These are phyloP conservation scores for Candida namnaoensis DNA, from an alignment of 805 yeast genomes.

Conservation along the genomic window DNA sequence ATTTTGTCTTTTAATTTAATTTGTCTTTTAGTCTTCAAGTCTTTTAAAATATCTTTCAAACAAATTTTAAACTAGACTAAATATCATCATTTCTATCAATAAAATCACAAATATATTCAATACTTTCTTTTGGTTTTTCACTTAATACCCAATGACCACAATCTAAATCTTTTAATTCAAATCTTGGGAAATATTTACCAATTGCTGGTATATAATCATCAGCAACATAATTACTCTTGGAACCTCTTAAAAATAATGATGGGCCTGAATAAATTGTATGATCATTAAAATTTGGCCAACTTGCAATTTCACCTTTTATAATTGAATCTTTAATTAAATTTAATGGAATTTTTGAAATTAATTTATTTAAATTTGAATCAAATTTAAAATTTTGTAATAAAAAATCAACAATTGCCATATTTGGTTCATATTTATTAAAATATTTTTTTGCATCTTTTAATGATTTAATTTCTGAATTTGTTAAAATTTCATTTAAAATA, in stretches of 20 bases:
- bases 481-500: slow-evolving; percentile 48
- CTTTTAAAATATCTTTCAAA: too few species aligned
- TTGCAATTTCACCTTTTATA: slow-evolving; percentile 56
- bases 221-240: slow-evolving; percentile 66
- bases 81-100: slow-evolving; percentile 36
- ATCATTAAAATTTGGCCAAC: slow-evolving; percentile 64
- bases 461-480: slow-evolving; percentile 25
- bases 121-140: slow-evolving; percentile 76
- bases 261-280: slow-evolving; percentile 59
- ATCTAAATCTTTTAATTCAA: slow-evolving; percentile 64
- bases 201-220: slow-evolving; percentile 73
- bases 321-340: slow-evolving; percentile 58
- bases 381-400: slow-evolving; percentile 59
- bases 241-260: slow-evolving; percentile 71
- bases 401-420: slow-evolving; percentile 61
- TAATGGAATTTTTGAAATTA: slow-evolving; percentile 50
- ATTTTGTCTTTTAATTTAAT: too few species aligned
- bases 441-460: slow-evolving; percentile 62
- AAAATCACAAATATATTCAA: slow-evolving; percentile 53
- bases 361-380: slow-evolving; percentile 27
- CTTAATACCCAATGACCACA: slow-evolving; percentile 93
- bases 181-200: slow-evolving; percentile 71
- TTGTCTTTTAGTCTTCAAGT: too few species aligned
- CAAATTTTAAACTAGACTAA: background rate
- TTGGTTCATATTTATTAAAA: slow-evolving; percentile 54